Evolutionary conservation across 148 eudicot species (phyloP), one percentile per base, ranked within the genome.

Genomic region (Vaccinium myrtillus): DNA sequence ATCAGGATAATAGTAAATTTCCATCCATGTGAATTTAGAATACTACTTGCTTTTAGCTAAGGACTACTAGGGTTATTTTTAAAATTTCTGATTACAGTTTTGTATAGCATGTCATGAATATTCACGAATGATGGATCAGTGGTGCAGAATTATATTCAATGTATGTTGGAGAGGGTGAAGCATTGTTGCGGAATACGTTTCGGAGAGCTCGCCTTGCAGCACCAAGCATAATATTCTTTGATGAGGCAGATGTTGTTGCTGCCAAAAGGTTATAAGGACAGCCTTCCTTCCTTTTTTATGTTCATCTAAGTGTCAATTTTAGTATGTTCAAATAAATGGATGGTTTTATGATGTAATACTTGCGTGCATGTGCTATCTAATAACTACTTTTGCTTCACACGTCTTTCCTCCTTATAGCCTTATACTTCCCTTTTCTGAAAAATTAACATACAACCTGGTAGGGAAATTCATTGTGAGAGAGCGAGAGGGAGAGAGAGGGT

Each of bases 141-240:
- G 95, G 98, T 92, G 99, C 99, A 88, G 98, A 97, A 74, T 90
- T 97, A 78, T 93, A 90, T 75, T 93, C 95, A 27, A 97, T 92
- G 98, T 97, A 95, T 84, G 99, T 97, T 88, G 99, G 99, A 82
- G 99, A 95, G 83, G 99, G 99, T 81, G 99, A 96, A 85, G 95
- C 97, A 81, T 92, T 96, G 87, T 84, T 96, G 89, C 94, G 99
- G 54, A 93, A 94, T 85, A 94, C 95, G 51, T 96, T 96, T 87
- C 91, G 93, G 18, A 94, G 93, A 91, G 99, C 99, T 86, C 92
- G 96, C 82, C 96, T 97, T 85, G 98, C 97, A 71, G 98, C 99
- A 67, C 99, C 99, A 56, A 97, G 99, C 91, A 94, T 97, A 85
- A 86, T 97, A 77, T 97, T 97, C 82, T 97, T 97, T 77, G 99